Conservation (phyloP, 163 green algal genomes). For the Chlamydomonas reinhardtii region DNA sequence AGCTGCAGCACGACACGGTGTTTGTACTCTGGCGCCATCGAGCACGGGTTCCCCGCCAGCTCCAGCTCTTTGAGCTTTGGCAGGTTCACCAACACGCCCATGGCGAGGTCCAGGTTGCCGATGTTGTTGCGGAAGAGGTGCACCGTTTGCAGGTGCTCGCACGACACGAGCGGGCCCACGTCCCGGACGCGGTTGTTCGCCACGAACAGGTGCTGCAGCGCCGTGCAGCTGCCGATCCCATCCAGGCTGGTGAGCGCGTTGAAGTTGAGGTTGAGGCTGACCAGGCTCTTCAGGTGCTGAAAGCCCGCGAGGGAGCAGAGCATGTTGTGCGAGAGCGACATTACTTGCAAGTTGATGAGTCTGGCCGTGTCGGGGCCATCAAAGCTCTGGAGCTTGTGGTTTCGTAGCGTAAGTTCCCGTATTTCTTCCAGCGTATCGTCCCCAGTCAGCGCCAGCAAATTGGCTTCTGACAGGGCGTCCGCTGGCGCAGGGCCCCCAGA, state of each 20-base stretch:
- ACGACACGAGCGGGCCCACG: constrained; percentile 13
- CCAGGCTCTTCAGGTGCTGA: constrained; percentile 31
- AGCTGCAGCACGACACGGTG: constrained; percentile 41
- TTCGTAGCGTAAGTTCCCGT: constrained; percentile 30
- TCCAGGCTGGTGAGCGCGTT: constrained; percentile 54
- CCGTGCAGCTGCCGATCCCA: constrained; percentile 34
- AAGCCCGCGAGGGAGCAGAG: constrained; percentile 44
- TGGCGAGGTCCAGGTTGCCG: constrained; percentile 20
- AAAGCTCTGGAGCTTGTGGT: constrained; percentile 40
- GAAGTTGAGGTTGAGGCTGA: constrained; percentile 56
- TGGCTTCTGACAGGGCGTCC: constrained; percentile 7
- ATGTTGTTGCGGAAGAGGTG: constrained; percentile 54
- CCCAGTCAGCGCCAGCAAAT: constrained; percentile 27
- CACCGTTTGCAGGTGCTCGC: constrained; percentile 37
- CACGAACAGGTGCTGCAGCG: constrained; percentile 53
- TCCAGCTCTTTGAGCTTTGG: constrained; percentile 50
- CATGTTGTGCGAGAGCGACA: constrained; percentile 59
- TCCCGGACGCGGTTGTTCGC: constrained; percentile 49
- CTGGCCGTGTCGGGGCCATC: not conserved
- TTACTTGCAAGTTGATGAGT: constrained; percentile 34
- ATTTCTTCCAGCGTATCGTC: constrained; percentile 41
- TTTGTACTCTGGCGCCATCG: constrained; percentile 46
- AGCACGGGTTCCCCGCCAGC: constrained; percentile 49
- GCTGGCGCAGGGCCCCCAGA: not conserved
- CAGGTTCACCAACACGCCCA: constrained; percentile 20